Base-by-base conservation (phyloP, 169 alveolate species). In the Plasmodium coatneyi region DNA sequence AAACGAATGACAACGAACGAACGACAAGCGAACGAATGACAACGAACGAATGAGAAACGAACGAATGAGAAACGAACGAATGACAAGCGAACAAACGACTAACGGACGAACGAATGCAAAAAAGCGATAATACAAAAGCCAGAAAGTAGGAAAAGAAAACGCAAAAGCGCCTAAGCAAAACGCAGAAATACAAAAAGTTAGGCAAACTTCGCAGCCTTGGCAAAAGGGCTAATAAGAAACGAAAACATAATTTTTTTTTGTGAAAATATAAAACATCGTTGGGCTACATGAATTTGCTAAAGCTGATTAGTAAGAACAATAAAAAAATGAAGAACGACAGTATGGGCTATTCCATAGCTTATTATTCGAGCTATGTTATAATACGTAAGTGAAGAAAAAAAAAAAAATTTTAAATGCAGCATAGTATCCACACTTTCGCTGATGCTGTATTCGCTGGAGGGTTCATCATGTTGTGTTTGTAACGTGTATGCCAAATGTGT, bases 301-400 rank as follows among this genome's bases (percentile, higher is more conserved):
- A 74, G 74, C 60, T 52, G 54, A 86, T 86, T 52, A 83, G 93
- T 52, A 86, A 86, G 43, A 43, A 49, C 39, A 83, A 82, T 36
- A 84, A 86, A 86, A 82, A 82, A 39, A 86, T 86, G 93, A 86
- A 74, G 86, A 76, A 52, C 46, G 86, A 49, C 1, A 78, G 74
- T 19, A 60, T 30, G 83, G 80, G 93, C n/a, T 74, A 56, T 76
- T 34, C 93, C 49, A 49, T 74, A 74, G 0, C 76, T 49, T 86
- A 86, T 32, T 76, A 86, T 78, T 19, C 83, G 5, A 74, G 84
- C 43, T 86, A 86, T 86, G 84, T 36, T 22, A 54, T 86, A 74
- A 86, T 86, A 70, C 78, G 93, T 86, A 86, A 83, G 78, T 66
- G n/a, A 19, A 9, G 28, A 83, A 83, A 25, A 25, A 70, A 83